Base-by-base conservation (phyloP, 31 red algal genomes). In the Odonthalia washingtoniensis region DNA sequence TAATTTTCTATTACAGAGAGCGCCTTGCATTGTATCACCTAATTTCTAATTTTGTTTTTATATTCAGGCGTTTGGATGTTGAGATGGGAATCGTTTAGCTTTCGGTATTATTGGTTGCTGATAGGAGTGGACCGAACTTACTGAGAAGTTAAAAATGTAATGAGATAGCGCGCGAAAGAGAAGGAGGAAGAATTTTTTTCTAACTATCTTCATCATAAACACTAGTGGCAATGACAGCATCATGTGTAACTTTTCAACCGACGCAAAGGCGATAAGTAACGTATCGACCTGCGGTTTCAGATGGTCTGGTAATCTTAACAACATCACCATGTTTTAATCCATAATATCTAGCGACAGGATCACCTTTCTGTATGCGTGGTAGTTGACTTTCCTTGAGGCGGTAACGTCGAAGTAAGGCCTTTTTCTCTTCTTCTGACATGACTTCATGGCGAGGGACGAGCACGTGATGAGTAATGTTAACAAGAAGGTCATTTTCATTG, bases 361-460 rank as follows among this genome's bases (percentile, higher is more conserved):
- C 97, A 1, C 46, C 70, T 49, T 90, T 88, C 40, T 95, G 97
- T 74, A 99, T 95, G 49, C 97, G 87, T 18, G 97, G 97, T 28
- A 99, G 68, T 77, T 99, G 97, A 17, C 92, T 94, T 75, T 99
- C 97, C 83, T 97, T 99, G 74, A 99, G 87, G 79, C 94, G 89
- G 79, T 99, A 99, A 52, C 94, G 64, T 74, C 83, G 74, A 4
- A 99, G 92, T 72, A 99, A 80, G 14, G 80, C 78, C n/a, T 5
- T 30, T 77, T 99, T 99, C 63, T 89, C 87, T 6, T 95, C 92
- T 24, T 81, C 73, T 12, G 81, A 65, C 72, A 99, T 67, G 33
- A 99, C 76, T 53, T 97, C 97, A 70, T 99, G 97, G 44, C 78
- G 86, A 12, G 97, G 97, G 40, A 99, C 97, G 73, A 99, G 95